A percentile compares a stretch with the other conserved stretches of the same genome.
phyloP scores from a whole-genome alignment of 2,329 filamentous ascomycete genomes.

The Peltaster fructicola region DNA sequence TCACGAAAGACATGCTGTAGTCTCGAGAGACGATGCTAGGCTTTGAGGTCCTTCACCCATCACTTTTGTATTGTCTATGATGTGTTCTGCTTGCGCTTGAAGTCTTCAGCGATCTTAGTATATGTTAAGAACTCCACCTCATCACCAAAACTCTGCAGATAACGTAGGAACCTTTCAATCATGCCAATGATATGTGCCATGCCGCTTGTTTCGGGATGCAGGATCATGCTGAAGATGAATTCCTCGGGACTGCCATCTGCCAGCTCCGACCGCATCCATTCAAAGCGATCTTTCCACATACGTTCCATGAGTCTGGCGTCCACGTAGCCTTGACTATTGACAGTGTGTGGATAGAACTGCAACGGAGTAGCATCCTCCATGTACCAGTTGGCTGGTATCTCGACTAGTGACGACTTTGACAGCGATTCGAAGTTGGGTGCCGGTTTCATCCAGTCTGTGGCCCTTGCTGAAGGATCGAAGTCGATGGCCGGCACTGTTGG shows the following conservation, averaged over 20 bases:
- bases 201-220: slow-evolving; percentile 42
- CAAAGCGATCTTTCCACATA: slow-evolving; percentile 43
- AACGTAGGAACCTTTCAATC: slow-evolving; percentile 34
- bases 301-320: slow-evolving; percentile 38
- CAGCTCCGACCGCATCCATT: slow-evolving; percentile 30
- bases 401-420: slow-evolving; percentile 21
- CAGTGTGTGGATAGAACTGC: slow-evolving; percentile 28
- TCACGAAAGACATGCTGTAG: no score
- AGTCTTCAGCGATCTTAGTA: slow-evolving; percentile 25
- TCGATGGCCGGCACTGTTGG: slow-evolving; percentile 24
- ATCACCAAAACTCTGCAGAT: slow-evolving; percentile 29
- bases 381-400: slow-evolving; percentile 35
- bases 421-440: slow-evolving; percentile 17
- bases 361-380: slow-evolving; percentile 34
- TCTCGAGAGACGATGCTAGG: no score
- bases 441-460: slow-evolving; percentile 30
- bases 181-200: slow-evolving; percentile 45
- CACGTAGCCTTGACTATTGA: slow-evolving; percentile 41
- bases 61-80: no score
- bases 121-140: slow-evolving; percentile 30
- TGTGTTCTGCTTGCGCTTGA: slow-evolving; percentile 3
- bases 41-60: no score
- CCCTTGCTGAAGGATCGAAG: slow-evolving; percentile 21
- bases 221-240: slow-evolving; percentile 33
- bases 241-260: slow-evolving; percentile 17